Base-by-base conservation (phyloP, 2,329 filamentous ascomycete genomes). In the Myriosclerotinia curreyana region DNA sequence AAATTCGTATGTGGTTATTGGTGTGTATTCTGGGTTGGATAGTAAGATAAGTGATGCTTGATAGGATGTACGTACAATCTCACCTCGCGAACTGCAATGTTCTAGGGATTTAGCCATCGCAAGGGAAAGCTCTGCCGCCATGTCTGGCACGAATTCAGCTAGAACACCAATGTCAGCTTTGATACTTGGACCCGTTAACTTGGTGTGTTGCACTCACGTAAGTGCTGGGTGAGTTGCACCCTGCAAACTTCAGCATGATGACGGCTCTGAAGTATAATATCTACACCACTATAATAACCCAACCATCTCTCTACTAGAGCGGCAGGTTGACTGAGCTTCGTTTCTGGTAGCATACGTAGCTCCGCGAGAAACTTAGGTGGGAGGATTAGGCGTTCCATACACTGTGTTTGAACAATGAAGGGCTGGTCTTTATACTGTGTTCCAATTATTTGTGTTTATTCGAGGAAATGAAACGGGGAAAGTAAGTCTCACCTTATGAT, bases 211-310 rank as follows among this genome's bases (percentile, higher is more conserved):
- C 14, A 56, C 54, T 31, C 15, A 60, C 46, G 58, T 22, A 60
- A 22, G 38, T 60, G 25, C 58, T 60, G 58, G 15, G 46, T 60
- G 15, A 60, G 46, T n/a, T 60, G 58, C 17, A 51, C 58, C 46
- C 58, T 25, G 34, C 46, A 60, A 51, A 60, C 46, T 31, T 60
- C 22, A 31, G 58, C 51, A 15, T 60, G 58, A 5, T 60, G 46
- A 11, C 58, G 58, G 46, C 46, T 60, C 20, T 60, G n/a, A 1
- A 60, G 15, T 31, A 51, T 51, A 20, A 51, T 15, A 51, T 60
- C 58, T n/a, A 60, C 34, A 28, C 46, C 58, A 60, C 58, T 60
- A 9, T 51, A 60, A 8, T 31, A 20, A 2, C 58, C 58, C 5
- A 51, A 31, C n/a, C 49, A 49, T 51, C 46, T 60, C 17, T 60